phyloP scores from a whole-genome alignment of 805 yeast genomes.

The Aciculoconidium aculeatum region DNA sequence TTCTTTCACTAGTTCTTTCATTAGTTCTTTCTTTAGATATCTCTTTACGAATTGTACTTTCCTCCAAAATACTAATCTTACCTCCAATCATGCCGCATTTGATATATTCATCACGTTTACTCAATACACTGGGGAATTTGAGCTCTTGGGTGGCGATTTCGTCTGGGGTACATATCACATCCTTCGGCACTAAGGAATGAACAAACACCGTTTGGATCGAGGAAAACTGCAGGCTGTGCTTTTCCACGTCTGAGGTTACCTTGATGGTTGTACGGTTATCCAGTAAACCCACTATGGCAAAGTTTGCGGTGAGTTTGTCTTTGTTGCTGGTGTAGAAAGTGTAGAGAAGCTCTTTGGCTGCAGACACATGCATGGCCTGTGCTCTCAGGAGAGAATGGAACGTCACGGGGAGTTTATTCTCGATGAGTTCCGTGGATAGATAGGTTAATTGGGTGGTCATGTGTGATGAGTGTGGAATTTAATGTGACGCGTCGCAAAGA shows the following conservation, averaged over 20 bases:
- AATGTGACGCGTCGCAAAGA: conserved; percentile 4
- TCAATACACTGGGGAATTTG: conserved; percentile 10
- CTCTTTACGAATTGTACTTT: too few species aligned
- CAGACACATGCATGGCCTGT: conserved; percentile 29
- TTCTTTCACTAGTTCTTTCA: too few species aligned
- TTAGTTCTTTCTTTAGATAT: too few species aligned
- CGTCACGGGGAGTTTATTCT: conserved; percentile 25
- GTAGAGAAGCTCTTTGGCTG: conserved; percentile 35
- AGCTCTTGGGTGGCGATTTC: conserved; percentile 17
- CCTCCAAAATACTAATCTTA: too few species aligned
- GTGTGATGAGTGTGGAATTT: conserved; percentile 2
- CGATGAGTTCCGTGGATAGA: conserved; percentile 21
- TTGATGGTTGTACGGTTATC: conserved; percentile 13
- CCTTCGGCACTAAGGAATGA: conserved; percentile 26
- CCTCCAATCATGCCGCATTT: conserved; percentile 30
- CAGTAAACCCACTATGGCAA: conserved; percentile 33
- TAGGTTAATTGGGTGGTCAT: conserved; percentile 20
- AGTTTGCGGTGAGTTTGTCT: conserved; percentile 33
- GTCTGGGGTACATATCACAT: conserved; percentile 4
- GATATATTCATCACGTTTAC: conserved; percentile 14
- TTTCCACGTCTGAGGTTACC: conserved; percentile 16
- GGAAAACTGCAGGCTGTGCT: conserved; percentile 16
- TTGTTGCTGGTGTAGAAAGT: conserved; percentile 32
- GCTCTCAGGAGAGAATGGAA: conserved; percentile 39
- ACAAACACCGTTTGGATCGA: conserved; percentile 30